Base-by-base conservation (phyloP, 768 basidiomycete species). In the Mycena amicta region DNA sequence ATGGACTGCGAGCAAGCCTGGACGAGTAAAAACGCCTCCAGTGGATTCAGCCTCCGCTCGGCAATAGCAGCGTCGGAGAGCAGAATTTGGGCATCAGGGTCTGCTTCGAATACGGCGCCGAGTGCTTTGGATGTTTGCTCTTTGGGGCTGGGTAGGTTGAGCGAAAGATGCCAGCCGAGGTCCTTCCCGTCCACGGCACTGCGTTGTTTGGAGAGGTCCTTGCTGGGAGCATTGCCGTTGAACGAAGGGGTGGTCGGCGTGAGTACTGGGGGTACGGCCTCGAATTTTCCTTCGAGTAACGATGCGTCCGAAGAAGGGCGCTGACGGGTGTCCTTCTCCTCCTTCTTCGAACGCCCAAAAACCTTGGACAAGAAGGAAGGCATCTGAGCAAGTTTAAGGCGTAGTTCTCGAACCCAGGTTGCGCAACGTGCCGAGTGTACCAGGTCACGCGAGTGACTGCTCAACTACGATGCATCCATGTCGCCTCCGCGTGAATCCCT, bases 201-300 rank as follows among this genome's bases (percentile, higher is more conserved):
- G 28, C 50, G 6, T 22, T 53, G 18, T 41, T 66, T 22, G 66
- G 45, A 67, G 72, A 72, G 73, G 2, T 78, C 79, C 69, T 76
- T 83, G 26, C 73, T 67, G 62, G 70, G 80, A 71, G 86, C 84
- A n/a, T 77, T 77, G 25, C 71, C 58, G 45, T 68, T 68, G 52
- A 79, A 81, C 46, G 73, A 70, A 27, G 70, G 66, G 26, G 74
- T 74, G 52, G 71, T 74, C 13, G 78, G 77, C n/a, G 76, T 77
- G 1, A 74, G 67, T 31, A 66, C 76, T 2, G 85, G 83, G 4
- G 84, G 84, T 20, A 90, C 79, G 6, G 84, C 83, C 70, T 90
- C 89, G 66, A 89, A 91, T 70, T 86, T 89, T 56, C 88, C 90
- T 55, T 87, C 89, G 3, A 92, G 79, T 52, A 89, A 73, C 15